Conservation (phyloP, 768 basidiomycete genomes). For the Pulveroboletus sp. region DNA sequence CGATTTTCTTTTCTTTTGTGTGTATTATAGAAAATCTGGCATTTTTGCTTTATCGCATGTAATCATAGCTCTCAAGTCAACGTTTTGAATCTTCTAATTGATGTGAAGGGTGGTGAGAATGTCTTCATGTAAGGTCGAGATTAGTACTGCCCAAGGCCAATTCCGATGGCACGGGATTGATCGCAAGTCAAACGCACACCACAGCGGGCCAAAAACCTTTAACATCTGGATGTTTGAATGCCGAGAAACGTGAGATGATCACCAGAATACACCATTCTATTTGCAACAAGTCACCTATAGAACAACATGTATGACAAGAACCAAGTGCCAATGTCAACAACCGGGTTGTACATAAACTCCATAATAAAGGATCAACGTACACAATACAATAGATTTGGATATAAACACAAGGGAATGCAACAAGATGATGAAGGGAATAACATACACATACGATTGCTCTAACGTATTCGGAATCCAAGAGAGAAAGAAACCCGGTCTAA, state of each 20-base stretch:
- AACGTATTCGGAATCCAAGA: background rate
- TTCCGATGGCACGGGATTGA: background rate
- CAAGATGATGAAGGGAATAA: background rate
- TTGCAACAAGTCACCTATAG: background rate
- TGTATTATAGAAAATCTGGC: conserved; percentile 16
- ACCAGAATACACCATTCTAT: background rate
- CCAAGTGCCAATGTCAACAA: background rate
- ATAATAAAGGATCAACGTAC: background rate
- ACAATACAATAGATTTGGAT: background rate
- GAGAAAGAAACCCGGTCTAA: too few species aligned
- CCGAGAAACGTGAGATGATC: background rate
- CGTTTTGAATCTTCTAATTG: background rate
- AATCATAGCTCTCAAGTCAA: background rate
- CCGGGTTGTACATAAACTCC: background rate
- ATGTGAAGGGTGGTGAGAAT: background rate
- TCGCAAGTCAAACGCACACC: background rate
- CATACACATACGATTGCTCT: conserved; percentile 2
- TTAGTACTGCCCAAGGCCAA: too few species aligned
- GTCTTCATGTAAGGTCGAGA: too few species aligned
- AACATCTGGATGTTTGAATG: background rate
- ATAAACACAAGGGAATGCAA: conserved; percentile 4
- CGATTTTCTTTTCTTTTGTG: conserved; percentile 7
- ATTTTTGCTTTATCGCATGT: background rate
- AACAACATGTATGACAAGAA: conserved; percentile 1
- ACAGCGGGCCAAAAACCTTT: too few species aligned